A percentile compares a stretch with the other conserved stretches of the same genome.
These are phyloP conservation scores for Calophaca sinica DNA, from an alignment of 306 rosid species.

Conservation along the genomic window DNA sequence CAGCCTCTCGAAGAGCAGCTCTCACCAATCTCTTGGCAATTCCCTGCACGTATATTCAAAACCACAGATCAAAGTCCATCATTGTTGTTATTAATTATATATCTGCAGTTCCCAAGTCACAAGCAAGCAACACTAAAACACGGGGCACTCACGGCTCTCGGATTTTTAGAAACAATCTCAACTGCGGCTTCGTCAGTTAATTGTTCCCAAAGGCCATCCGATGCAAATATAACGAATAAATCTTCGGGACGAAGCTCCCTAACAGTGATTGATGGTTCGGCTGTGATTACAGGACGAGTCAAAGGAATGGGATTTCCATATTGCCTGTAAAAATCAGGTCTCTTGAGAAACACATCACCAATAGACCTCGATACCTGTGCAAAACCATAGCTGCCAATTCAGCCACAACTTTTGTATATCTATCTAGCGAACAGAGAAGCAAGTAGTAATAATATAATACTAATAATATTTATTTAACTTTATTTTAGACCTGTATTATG, in stretches of 20 bases:
- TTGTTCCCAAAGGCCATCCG: background rate
- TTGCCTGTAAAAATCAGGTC: background rate
- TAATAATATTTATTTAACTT: too few species aligned
- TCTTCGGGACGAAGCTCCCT: background rate
- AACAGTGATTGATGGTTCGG: background rate
- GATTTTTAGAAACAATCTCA: background rate
- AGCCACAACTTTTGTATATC: too few species aligned
- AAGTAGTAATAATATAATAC: too few species aligned
- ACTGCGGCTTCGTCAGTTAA: background rate
- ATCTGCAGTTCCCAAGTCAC: too few species aligned
- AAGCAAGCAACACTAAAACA: too few species aligned
- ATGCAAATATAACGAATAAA: background rate
- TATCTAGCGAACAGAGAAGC: too few species aligned
- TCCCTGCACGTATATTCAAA: background rate
- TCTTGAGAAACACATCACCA: background rate
- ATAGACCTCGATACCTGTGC: background rate
- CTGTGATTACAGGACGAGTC: background rate
- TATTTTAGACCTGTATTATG: background rate
- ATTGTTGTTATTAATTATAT: too few species aligned
- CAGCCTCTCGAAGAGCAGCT: slow-evolving; percentile 80
- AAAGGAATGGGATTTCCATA: background rate
- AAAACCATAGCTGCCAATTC: too few species aligned
- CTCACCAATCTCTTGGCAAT: slow-evolving; percentile 54
- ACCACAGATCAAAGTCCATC: too few species aligned
- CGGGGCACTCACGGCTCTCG: background rate